Evolutionary conservation across 768 basidiomycete genomes (phyloP).

Genomic region (Rhodotorula sphaerocarpa): DNA sequence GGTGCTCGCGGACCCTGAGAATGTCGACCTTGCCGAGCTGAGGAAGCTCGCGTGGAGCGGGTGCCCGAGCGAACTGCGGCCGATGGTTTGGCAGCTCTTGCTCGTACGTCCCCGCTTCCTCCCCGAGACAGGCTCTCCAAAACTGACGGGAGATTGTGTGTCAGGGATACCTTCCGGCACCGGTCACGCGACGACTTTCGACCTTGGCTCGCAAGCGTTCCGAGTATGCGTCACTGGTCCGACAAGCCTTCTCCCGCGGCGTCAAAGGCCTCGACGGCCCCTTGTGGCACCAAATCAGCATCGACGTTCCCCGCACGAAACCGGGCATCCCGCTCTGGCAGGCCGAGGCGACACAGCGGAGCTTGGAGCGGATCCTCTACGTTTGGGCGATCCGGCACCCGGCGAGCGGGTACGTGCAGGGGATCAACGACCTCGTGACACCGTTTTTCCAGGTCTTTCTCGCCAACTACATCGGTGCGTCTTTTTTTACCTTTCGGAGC

Average conservation of each 20-base stretch:
- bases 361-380: conserved; percentile 87
- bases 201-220: conserved; percentile 81
- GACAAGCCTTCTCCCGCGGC: conserved; percentile 79
- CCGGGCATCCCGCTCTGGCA: conserved; percentile 89
- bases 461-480: conserved; percentile 79
- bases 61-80: conserved; percentile 75
- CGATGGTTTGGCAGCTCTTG: conserved; percentile 87
- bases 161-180: conserved; percentile 92
- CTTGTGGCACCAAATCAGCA: conserved; percentile 99
- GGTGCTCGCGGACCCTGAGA: conserved; percentile 58
- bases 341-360: conserved; percentile 78
- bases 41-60: conserved; percentile 92
- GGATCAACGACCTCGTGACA: conserved; percentile 95
- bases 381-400: conserved; percentile 99
- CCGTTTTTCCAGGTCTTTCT: conserved; percentile 98
- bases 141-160: too few species aligned
- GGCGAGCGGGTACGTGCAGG: conserved; percentile 96
- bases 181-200: conserved; percentile 61
- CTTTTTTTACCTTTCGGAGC: too few species aligned
- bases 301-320: conserved; percentile 90
- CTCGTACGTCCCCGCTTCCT: conserved; percentile 74
- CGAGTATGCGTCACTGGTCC: conserved; percentile 83
- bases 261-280: conserved; percentile 81
- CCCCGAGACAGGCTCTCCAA: too few species aligned
- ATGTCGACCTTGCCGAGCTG: conserved; percentile 78